Evolutionary conservation across 75 land plant species (phyloP).

Genomic region (Picea sitchensis): DNA sequence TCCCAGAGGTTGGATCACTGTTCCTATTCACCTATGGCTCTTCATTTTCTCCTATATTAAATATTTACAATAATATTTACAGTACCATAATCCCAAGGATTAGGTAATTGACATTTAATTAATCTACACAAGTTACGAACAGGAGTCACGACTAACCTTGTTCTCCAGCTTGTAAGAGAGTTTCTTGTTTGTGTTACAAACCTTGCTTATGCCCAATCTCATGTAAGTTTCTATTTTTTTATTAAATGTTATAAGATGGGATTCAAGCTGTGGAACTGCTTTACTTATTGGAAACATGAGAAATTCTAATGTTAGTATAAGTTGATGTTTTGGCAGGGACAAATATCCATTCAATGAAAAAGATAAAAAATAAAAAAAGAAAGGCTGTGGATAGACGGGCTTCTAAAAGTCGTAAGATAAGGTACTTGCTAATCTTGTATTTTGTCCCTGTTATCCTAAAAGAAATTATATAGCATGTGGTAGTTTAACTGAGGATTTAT

Average conservation of each 20-base stretch:
- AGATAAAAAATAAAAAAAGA: conserved; percentile 62
- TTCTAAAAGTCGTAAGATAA: conserved; percentile 93
- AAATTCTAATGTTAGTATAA: background rate
- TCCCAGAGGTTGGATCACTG: no score
- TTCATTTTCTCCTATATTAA: no score
- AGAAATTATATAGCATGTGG: conserved; percentile 6
- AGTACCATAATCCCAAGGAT: no score
- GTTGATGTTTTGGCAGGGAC: conserved; percentile 9
- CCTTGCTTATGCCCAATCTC: background rate
- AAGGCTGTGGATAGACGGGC: conserved; percentile 93
- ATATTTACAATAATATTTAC: no score
- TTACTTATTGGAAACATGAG: background rate
- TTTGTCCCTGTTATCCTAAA: background rate
- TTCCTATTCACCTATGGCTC: no score
- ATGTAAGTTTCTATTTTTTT: background rate
- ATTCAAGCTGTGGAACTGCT: background rate
- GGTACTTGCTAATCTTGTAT: conserved; percentile 31
- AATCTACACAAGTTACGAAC: no score
- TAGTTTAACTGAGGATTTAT: background rate
- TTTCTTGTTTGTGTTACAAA: background rate
- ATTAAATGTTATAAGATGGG: background rate
- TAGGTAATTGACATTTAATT: no score
- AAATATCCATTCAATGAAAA: conserved; percentile 26
- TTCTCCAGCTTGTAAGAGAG: no score
- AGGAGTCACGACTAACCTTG: no score